Conservation (phyloP, 306 rosid genomes). For the Vigna hirtella region DNA sequence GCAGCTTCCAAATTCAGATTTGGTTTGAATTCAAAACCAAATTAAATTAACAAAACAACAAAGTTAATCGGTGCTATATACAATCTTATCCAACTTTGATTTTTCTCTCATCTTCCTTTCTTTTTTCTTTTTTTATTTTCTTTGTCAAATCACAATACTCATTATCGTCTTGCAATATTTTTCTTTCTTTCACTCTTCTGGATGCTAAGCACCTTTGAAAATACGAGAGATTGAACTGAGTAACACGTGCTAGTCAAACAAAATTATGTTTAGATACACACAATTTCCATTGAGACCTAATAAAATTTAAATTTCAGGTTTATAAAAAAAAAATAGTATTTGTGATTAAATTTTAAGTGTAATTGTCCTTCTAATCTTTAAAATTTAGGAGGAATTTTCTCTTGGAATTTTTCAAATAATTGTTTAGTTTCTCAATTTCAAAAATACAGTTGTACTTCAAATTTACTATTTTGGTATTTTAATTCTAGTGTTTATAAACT, state of each 20-base stretch:
- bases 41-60: background rate
- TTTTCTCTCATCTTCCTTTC: background rate
- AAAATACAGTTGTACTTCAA: too few species aligned
- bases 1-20: background rate
- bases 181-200: background rate
- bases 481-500: too few species aligned
- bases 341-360: too few species aligned
- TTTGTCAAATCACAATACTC: background rate
- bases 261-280: background rate
- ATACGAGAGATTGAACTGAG: background rate
- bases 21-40: slow-evolving; percentile 16
- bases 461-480: too few species aligned
- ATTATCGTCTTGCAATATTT: background rate
- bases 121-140: background rate
- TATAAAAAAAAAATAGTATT: too few species aligned
- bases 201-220: background rate
- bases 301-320: too few species aligned
- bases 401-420: too few species aligned
- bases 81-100: background rate
- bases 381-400: too few species aligned
- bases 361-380: too few species aligned
- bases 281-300: too few species aligned
- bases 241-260: background rate
- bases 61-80: background rate
- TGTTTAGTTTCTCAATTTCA: too few species aligned